A percentile compares a stretch with the other conserved stretches of the same genome.
Conservation (phyloP, 129 eudicot species). For the Sambucus nigra region DNA sequence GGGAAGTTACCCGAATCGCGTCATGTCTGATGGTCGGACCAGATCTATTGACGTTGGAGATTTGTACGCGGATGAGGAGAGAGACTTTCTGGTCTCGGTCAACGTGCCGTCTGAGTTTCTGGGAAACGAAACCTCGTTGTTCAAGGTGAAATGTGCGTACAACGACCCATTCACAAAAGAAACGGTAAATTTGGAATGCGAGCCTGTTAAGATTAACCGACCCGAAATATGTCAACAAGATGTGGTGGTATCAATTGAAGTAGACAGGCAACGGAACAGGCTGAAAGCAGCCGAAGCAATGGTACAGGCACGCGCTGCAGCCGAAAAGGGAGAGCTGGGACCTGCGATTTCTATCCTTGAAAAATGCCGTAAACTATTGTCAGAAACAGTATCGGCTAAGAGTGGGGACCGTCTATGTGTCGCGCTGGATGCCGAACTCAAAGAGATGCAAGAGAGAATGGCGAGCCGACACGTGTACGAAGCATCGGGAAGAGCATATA, state of each 20-base stretch:
- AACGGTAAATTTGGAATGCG: conserved; percentile 33
- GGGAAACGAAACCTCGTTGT: conserved; percentile 28
- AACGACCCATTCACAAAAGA: conserved; percentile 56
- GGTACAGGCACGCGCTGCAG: conserved; percentile 53
- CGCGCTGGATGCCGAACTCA: conserved; percentile 66
- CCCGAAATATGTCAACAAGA: conserved; percentile 31
- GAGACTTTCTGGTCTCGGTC: conserved; percentile 63
- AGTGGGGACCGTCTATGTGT: conserved; percentile 51
- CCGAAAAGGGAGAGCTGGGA: conserved; percentile 61
- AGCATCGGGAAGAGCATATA: conserved; percentile 72
- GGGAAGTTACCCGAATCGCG: conserved; percentile 52
- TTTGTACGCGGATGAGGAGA: conserved; percentile 80
- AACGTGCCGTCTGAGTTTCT: conserved; percentile 42
- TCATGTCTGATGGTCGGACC: conserved; percentile 30
- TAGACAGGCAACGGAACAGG: conserved; percentile 75
- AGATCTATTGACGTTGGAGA: conserved; percentile 65
- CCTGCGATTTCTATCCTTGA: conserved; percentile 49
- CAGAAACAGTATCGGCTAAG: conserved; percentile 52
- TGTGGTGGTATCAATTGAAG: conserved; percentile 48
- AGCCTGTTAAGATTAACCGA: conserved; percentile 41
- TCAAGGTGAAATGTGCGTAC: conserved; percentile 51
- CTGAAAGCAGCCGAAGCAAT: conserved; percentile 66
- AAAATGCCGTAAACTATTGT: conserved; percentile 33
- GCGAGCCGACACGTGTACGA: conserved; percentile 71
- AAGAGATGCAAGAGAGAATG: conserved; percentile 82